Conservation (phyloP, 495 filamentous ascomycete genomes). For the Daldinia bambusicola region DNA sequence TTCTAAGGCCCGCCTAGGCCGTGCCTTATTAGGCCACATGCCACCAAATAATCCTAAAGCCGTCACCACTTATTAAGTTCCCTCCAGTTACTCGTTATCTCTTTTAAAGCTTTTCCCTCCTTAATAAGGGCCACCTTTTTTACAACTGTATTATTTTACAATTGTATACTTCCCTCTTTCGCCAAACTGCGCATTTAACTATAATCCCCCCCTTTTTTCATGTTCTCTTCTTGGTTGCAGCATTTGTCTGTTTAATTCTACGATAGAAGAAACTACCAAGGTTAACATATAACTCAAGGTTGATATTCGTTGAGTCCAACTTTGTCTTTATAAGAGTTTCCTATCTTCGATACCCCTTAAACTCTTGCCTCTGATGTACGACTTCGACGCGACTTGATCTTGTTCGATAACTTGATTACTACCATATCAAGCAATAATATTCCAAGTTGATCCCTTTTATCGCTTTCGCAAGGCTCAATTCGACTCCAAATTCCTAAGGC, state of each 20-base stretch:
- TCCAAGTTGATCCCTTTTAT: background rate
- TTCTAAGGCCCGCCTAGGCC: slow-evolving; percentile 5
- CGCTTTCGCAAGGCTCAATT: slow-evolving; percentile 14
- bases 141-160: slow-evolving; percentile 2
- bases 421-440: background rate
- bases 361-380: background rate
- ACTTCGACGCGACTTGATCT: background rate
- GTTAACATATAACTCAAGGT: background rate
- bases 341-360: background rate
- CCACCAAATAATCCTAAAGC: slow-evolving; percentile 32
- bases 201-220: background rate
- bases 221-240: background rate
- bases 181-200: slow-evolving; percentile 1
- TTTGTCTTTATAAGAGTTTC: slow-evolving; percentile 6
- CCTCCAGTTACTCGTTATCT: background rate
- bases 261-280: background rate
- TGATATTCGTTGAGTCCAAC: background rate
- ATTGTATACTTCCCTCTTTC: slow-evolving; percentile 9
- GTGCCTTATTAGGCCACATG: slow-evolving; percentile 42
- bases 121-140: background rate
- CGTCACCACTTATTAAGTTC: slow-evolving; percentile 9
- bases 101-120: background rate
- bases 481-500: background rate
- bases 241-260: slow-evolving; percentile 2
- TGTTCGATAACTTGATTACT: background rate